Conservation (phyloP, 2,329 filamentous ascomycete species). For the Pseudocercospora macadamiae region DNA sequence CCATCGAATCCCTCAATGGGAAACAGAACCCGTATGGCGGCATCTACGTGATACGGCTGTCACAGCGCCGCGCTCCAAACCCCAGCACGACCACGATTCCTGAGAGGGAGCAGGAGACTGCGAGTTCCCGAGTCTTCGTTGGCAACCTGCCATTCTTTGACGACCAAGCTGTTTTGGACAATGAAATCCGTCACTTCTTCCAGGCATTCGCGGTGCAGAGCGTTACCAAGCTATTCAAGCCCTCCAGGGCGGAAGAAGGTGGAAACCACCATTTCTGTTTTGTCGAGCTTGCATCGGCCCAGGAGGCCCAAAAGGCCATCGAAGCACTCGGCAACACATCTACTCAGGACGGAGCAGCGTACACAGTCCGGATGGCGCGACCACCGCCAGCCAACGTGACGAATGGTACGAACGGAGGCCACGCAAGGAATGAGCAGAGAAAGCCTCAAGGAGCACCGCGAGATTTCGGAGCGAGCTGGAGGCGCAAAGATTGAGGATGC, state of each 20-base stretch:
- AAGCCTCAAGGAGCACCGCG: not conserved
- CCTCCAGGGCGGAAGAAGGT: not conserved
- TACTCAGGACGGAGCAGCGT: not conserved
- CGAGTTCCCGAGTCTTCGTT: not conserved
- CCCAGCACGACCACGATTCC: not conserved
- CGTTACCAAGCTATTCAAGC: constrained; percentile 1
- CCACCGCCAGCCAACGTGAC: not conserved
- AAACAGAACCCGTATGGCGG: constrained; percentile 27
- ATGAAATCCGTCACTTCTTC: not conserved
- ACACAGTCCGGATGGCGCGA: not conserved
- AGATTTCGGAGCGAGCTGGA: constrained; percentile 1
- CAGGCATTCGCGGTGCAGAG: not conserved
- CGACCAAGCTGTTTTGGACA: not conserved
- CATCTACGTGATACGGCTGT: constrained; percentile 23
- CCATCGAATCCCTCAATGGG: constrained; percentile 30
- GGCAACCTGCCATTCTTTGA: not conserved
- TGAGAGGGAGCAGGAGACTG: not conserved
- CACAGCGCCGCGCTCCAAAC: not conserved
- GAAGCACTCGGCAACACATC: not conserved
- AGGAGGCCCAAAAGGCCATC: not conserved
- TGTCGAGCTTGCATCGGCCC: not conserved
- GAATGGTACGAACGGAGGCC: not conserved
- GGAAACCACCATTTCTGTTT: not conserved
- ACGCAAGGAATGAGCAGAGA: not conserved
- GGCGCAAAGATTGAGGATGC: not conserved